These are phyloP conservation scores for Xylariaceae sp. DNA, from an alignment of 2,329 filamentous ascomycete species.

Conservation along the genomic window DNA sequence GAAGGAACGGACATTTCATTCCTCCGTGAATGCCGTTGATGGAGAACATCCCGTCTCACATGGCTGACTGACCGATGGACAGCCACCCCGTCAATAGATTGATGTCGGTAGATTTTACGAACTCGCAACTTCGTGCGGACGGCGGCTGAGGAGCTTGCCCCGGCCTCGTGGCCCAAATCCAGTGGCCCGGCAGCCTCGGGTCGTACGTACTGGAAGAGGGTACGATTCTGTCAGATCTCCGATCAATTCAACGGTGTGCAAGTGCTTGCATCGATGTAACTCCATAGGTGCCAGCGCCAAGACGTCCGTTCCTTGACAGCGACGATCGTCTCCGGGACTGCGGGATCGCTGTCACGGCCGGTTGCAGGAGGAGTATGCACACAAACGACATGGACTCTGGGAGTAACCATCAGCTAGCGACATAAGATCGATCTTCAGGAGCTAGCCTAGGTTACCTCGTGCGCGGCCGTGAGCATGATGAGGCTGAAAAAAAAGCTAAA, in stretches of 20 bases:
- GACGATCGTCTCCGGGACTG: not conserved
- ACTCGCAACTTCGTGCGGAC: too few relatives aligned
- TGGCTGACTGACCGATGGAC: too few relatives aligned
- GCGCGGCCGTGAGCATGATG: not conserved
- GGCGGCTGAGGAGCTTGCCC: not conserved
- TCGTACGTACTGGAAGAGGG: not conserved
- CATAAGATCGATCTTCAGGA: not conserved
- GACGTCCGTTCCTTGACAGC: not conserved
- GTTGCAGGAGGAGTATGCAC: not conserved
- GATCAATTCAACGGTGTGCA: not conserved
- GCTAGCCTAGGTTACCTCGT: not conserved
- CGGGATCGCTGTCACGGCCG: not conserved
- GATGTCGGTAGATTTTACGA: too few relatives aligned
- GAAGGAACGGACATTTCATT: not conserved
- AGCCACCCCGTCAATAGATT: too few relatives aligned
- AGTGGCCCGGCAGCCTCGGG: not conserved
- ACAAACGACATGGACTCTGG: not conserved
- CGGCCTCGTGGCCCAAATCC: not conserved
- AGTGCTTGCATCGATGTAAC: not conserved
- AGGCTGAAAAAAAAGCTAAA: not conserved
- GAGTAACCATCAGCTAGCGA: not conserved
- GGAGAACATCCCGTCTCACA: too few relatives aligned
- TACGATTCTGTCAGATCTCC: not conserved
- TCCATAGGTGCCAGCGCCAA: not conserved
- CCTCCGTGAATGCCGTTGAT: not conserved